Base-by-base conservation (phyloP, 192 early-diverging fungal genomes). In the Umbelopsis sp. region DNA sequence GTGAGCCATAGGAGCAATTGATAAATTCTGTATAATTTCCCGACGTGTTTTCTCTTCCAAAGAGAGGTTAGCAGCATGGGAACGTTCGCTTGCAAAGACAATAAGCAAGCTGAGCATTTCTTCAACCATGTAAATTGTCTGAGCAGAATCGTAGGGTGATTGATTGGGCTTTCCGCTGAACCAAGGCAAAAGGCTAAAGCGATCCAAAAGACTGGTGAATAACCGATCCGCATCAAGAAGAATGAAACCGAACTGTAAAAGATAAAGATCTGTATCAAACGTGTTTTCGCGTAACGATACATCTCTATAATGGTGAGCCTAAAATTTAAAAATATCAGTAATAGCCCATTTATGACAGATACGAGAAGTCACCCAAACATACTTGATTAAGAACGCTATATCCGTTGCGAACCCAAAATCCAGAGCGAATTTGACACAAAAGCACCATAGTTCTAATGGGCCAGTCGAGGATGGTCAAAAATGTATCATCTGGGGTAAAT, bases 321-420 rank as follows among this genome's bases (percentile, higher is more conserved):
- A 81, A 68, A 76, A 73, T 20, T 41, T 4, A 30, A 30, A 30
- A 30, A 30, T 30, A 10, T 41, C 37, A 41, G 37, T 41, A 41
- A 41, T 10, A 41, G 37, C 37, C 6, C 37, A 41, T 41, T 41
- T 0, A 6, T 10, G 5, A 9, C 7, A 41, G 0, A 0, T 41
- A 6, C 10, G 5, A 41, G 5, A 41, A 41, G 0, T 41, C 37
- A 9, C 6, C 37, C 5, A 41, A 41, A 41, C 64, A 30, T 76
- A 80, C 84, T 52, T 92, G 92, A 25, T 74, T 82, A 21, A 84
- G 82, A 52, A 94, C 89, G 20, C 89, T 78, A 55, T 86, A 85
- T 30, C 96, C 96, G 71, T 98, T 98, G 46, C 96, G 82, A 22
- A 98, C 94, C 96, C 96, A 98, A 53, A 97, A 76, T 16, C 89